A percentile compares a stretch with the other conserved stretches of the same genome.
Evolutionary conservation across 352 stramenopile genomes (phyloP).

Genomic region (Globisporangium alternatum): DNA sequence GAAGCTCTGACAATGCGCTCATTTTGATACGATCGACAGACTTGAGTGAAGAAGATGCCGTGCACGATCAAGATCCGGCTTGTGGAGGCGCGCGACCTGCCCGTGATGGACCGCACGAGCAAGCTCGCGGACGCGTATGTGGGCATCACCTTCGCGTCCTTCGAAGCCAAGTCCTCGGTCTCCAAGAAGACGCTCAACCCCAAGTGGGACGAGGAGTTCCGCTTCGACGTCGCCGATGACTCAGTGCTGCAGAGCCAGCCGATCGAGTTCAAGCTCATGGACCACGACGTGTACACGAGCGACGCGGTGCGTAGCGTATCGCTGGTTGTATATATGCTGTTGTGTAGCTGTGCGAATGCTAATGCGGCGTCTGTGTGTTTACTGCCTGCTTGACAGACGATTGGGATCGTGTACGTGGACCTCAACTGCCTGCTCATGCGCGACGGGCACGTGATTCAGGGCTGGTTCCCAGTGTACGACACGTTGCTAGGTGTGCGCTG

Average conservation of each 20-base stretch:
- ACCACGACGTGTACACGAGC: conserved; percentile 93
- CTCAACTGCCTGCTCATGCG: conserved; percentile 98
- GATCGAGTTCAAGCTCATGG: conserved; percentile 97
- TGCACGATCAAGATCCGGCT: conserved; percentile 91
- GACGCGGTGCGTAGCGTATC: conserved; percentile 54
- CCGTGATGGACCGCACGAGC: conserved; percentile 78
- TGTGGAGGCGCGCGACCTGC: conserved; percentile 85
- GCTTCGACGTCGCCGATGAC: conserved; percentile 98
- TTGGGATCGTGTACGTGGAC: conserved; percentile 97
- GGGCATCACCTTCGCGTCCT: conserved; percentile 83
- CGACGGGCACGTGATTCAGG: conserved; percentile 90
- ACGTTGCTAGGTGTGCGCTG: conserved; percentile 95
- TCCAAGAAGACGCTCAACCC: conserved; percentile 94
- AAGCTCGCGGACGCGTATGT: conserved; percentile 88
- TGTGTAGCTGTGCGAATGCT: not conserved
- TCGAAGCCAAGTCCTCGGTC: conserved; percentile 87
- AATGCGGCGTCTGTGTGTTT: not conserved
- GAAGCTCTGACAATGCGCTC: not conserved
- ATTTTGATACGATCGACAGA: not conserved
- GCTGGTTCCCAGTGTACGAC: conserved; percentile 98
- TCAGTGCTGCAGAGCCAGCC: conserved; percentile 97
- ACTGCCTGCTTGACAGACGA: conserved; percentile 45
- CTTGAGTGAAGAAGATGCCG: conserved; percentile 64
- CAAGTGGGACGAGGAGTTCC: conserved; percentile 98
- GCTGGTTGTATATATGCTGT: not conserved